Evolutionary conservation across 495 filamentous ascomycete species (phyloP).

Genomic region (Penicillium canariense): DNA sequence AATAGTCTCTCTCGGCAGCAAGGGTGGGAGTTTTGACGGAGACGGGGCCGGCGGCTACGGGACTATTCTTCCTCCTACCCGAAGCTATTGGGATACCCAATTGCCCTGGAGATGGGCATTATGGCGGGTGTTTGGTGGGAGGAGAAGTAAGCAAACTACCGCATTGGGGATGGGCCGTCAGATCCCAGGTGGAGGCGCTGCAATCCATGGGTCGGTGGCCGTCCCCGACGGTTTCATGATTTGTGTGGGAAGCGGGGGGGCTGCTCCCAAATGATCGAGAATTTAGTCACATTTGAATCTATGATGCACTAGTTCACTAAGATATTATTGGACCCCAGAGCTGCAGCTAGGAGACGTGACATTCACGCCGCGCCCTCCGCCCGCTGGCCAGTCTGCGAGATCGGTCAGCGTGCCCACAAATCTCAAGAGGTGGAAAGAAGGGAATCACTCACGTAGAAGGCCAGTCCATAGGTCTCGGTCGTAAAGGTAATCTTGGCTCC

Average conservation of each 20-base stretch:
- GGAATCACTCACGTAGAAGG: conserved; percentile 55
- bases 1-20: background rate
- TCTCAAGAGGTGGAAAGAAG: background rate
- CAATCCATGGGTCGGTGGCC: conserved; percentile 18
- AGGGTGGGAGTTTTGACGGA: no score
- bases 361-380: conserved; percentile 37
- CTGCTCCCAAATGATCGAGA: background rate
- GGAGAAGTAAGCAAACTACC: conserved; percentile 27
- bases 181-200: conserved; percentile 3
- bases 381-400: conserved; percentile 43
- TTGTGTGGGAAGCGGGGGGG: background rate
- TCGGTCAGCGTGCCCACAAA: conserved; percentile 12
- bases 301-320: background rate
- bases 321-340: background rate
- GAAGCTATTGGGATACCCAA: background rate
- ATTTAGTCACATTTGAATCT: background rate
- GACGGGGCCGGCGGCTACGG: no score
- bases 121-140: no score
- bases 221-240: conserved; percentile 15
- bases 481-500: conserved; percentile 75
- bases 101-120: no score
- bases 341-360: background rate
- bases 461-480: conserved; percentile 67
- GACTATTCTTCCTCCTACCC: background rate
- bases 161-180: conserved; percentile 15